phyloP scores from a whole-genome alignment of 2,329 filamentous ascomycete genomes.

The Diaporthe sp. region DNA sequence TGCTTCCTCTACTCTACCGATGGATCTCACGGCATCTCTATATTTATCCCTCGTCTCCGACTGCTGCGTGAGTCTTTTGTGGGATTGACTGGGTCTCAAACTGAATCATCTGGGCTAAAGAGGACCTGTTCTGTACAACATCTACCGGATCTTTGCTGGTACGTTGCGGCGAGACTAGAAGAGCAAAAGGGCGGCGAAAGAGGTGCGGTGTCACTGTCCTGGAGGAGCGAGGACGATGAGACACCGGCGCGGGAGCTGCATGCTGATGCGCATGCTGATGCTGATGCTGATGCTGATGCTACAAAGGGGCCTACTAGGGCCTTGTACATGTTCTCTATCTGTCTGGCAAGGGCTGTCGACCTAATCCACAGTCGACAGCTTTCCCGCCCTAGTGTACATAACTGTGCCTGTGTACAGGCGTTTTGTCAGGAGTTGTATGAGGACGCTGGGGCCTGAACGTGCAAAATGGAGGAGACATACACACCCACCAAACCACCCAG shows the following conservation, averaged over 20 bases:
- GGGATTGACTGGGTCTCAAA: not conserved
- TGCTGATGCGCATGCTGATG: not conserved
- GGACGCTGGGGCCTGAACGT: not conserved
- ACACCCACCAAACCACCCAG: not conserved
- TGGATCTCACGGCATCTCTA: not conserved
- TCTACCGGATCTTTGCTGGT: not conserved
- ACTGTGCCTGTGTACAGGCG: not conserved
- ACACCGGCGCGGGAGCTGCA: not conserved
- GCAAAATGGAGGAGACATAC: slow-evolving; percentile 17
- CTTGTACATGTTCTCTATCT: slow-evolving; percentile 5
- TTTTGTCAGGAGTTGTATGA: not conserved
- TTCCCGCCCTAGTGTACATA: slow-evolving; percentile 21
- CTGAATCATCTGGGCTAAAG: not conserved
- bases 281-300: not conserved
- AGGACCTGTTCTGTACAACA: not conserved
- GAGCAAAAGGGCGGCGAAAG: not conserved
- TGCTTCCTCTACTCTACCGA: not conserved
- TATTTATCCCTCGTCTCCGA: not conserved
- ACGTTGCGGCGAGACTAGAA: slow-evolving; percentile 4
- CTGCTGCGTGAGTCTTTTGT: not conserved
- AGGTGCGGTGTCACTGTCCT: not conserved
- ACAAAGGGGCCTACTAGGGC: not conserved
- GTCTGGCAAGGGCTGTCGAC: not conserved
- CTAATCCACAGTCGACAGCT: slow-evolving; percentile 1
- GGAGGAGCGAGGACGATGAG: not conserved